Percentiles rank a stretch among this genome's conserved stretches.
phyloP scores from a whole-genome alignment of 768 basidiomycete species.

The Candolleomyces efflorescens region DNA sequence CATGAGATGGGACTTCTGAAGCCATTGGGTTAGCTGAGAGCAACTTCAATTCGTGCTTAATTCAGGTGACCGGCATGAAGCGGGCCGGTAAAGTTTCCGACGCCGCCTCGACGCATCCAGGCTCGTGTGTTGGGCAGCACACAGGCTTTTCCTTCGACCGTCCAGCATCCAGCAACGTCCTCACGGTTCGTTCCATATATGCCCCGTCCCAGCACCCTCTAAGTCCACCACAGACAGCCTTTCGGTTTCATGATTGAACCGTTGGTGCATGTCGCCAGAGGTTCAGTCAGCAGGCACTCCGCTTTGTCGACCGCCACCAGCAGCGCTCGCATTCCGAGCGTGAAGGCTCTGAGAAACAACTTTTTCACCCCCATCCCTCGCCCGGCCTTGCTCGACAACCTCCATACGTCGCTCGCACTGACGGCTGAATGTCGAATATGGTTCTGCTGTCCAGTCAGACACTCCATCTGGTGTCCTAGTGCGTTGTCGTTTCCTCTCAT shows the following conservation, averaged over 20 bases:
- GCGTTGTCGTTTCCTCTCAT: constrained; percentile 17
- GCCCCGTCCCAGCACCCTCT: not conserved
- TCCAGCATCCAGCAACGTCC: too few relatives aligned
- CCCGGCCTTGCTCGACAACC: constrained; percentile 19
- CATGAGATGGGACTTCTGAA: constrained; percentile 38
- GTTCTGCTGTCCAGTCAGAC: constrained; percentile 39
- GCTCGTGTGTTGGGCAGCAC: not conserved
- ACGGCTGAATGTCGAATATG: constrained; percentile 40
- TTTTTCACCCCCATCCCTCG: constrained; percentile 56
- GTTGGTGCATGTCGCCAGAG: constrained; percentile 28
- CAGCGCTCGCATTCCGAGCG: constrained; percentile 9
- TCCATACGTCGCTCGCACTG: constrained; percentile 6
- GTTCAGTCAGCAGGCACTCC: constrained; percentile 4
- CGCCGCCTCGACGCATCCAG: not conserved
- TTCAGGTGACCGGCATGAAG: not conserved
- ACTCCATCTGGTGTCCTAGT: constrained; percentile 50
- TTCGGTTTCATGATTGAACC: constrained; percentile 56
- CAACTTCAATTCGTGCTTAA: not conserved
- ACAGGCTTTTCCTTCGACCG: too few relatives aligned
- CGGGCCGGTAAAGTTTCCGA: not conserved
- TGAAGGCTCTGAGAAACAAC: constrained; percentile 33
- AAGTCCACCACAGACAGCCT: not conserved
- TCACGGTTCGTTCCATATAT: too few relatives aligned
- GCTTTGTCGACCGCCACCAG: constrained; percentile 18
- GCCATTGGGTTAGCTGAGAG: not conserved